A percentile compares a stretch with the other conserved stretches of the same genome.
Conservation (phyloP, 129 eudicot species). For the Cynara cardunculus region DNA sequence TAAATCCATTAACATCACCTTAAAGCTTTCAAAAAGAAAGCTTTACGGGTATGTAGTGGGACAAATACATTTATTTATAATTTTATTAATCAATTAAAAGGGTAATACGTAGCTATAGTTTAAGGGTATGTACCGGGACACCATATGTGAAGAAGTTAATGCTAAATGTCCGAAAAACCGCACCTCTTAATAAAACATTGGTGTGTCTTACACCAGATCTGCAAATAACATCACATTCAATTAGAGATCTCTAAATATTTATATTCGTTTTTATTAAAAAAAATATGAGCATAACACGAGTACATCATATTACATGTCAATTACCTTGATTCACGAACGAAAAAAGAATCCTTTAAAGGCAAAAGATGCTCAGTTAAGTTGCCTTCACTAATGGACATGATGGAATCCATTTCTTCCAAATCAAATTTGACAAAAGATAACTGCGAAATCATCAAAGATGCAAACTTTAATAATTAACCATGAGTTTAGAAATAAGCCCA, state of each 20-base stretch:
- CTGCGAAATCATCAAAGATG: slow-evolving; percentile 30
- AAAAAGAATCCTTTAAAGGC: slow-evolving; percentile 44
- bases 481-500: neutral
- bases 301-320: slow-evolving; percentile 1
- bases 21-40: neutral
- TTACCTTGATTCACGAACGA: slow-evolving; percentile 48
- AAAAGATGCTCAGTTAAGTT: slow-evolving; percentile 51
- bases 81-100: neutral
- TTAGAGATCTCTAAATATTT: neutral
- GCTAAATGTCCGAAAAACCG: slow-evolving; percentile 48
- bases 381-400: slow-evolving; percentile 41
- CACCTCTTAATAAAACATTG: slow-evolving; percentile 42
- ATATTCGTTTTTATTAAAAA: neutral
- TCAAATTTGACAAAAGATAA: slow-evolving; percentile 52
- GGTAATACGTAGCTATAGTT: neutral
- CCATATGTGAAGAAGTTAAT: slow-evolving; percentile 61
- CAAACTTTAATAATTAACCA: neutral
- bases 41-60: neutral
- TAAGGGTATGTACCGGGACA: slow-evolving; percentile 35
- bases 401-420: slow-evolving; percentile 50
- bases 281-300: neutral
- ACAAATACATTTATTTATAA: neutral
- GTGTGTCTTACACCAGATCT: slow-evolving; percentile 56
- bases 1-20: neutral
- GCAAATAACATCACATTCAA: slow-evolving; percentile 22